Conservation (phyloP, 306 rosid genomes). For the Comarum palustre region DNA sequence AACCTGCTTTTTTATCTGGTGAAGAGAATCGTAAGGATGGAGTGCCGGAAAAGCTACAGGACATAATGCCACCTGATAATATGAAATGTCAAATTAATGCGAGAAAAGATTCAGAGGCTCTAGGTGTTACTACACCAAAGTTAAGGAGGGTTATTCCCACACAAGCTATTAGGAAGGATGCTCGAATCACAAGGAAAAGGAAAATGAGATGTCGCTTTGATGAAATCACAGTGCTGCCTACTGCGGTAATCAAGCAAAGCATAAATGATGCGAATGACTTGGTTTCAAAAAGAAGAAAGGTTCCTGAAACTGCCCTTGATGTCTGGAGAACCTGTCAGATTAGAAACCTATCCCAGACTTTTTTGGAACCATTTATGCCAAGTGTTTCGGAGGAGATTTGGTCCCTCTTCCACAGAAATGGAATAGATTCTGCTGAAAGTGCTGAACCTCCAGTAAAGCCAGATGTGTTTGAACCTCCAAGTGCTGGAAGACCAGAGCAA, state of each 20-base stretch:
- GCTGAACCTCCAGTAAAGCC: constrained; percentile 3
- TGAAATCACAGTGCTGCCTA: constrained; percentile 41
- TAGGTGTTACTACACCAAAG: constrained; percentile 41
- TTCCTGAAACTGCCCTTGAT: constrained; percentile 33
- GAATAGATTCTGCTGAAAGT: background rate
- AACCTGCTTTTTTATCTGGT: constrained; percentile 27
- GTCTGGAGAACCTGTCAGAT: constrained; percentile 34
- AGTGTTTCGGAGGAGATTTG: constrained; percentile 43
- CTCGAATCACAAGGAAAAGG: constrained; percentile 47
- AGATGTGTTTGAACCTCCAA: constrained; percentile 30
- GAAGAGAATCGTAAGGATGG: constrained; percentile 31
- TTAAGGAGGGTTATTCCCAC: constrained; percentile 44
- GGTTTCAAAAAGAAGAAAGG: constrained; percentile 48
- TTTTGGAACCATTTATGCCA: constrained; percentile 52
- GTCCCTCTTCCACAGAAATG: constrained; percentile 34
- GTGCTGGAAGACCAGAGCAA: constrained; percentile 29
- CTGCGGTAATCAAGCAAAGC: constrained; percentile 39
- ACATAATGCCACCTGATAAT: too few species aligned
- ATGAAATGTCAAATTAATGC: constrained; percentile 12
- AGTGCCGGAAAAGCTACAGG: constrained; percentile 22
- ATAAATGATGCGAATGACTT: constrained; percentile 50
- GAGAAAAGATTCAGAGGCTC: constrained; percentile 20
- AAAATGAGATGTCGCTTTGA: constrained; percentile 61
- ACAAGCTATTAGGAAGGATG: constrained; percentile 49
- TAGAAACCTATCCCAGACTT: constrained; percentile 36